phyloP scores from a whole-genome alignment of 176 grass and related monocot species.

The Carex kokanica region DNA sequence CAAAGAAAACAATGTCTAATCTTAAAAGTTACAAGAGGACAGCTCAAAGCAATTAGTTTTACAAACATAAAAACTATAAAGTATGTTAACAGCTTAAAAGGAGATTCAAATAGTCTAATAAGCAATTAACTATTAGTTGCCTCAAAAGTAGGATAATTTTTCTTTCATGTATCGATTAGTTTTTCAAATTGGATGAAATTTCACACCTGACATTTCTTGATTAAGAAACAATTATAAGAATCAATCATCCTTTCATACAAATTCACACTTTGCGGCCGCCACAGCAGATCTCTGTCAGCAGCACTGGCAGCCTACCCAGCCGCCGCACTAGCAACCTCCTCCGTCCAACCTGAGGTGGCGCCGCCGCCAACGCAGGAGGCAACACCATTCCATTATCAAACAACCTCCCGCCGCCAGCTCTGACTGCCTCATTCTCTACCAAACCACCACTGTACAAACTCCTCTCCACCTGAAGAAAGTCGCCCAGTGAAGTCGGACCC shows the following conservation, averaged over 20 bases:
- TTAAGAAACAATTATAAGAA: not conserved
- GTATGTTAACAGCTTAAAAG: not conserved
- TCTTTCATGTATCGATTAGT: not conserved
- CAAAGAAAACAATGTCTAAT: not conserved
- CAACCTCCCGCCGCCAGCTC: constrained; percentile 24
- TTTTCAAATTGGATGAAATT: not conserved
- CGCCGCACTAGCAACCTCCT: constrained; percentile 17
- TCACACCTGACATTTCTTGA: not conserved
- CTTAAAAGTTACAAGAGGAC: not conserved
- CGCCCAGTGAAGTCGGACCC: constrained; percentile 31
- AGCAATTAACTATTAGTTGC: not conserved
- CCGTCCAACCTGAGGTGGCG: constrained; percentile 15
- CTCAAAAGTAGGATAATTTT: not conserved
- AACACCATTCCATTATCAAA: constrained; percentile 37
- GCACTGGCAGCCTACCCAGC: constrained; percentile 29
- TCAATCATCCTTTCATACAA: not conserved
- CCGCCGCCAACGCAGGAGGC: constrained; percentile 17
- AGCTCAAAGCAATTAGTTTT: not conserved
- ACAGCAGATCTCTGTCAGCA: constrained; percentile 34
- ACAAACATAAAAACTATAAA: not conserved
- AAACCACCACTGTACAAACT: constrained; percentile 18
- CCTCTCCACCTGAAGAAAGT: constrained; percentile 47
- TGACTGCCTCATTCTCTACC: constrained; percentile 17
- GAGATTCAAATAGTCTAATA: not conserved
- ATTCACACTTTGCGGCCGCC: constrained; percentile 20